Conservation (phyloP, 768 basidiomycete genomes). For the Dictyophora rubrovolvata region DNA sequence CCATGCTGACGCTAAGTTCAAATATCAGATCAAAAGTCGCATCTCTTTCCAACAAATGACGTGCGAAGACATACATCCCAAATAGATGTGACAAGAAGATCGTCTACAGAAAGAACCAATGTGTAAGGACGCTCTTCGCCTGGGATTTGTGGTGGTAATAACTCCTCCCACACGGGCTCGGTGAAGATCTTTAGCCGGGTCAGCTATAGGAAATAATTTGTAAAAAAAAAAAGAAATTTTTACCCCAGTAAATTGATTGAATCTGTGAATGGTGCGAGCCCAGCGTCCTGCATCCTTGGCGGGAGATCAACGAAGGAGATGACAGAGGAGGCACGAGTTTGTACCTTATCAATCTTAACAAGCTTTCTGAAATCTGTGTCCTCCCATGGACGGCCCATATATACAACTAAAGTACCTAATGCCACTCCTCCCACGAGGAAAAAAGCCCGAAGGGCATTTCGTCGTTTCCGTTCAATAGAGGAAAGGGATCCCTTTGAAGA, state of each 20-base stretch:
- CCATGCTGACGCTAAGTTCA: slow-evolving; percentile 69
- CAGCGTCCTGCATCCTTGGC: slow-evolving; percentile 49
- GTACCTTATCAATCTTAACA: slow-evolving; percentile 36
- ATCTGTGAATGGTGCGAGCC: slow-evolving; percentile 54
- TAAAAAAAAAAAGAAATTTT: slow-evolving; percentile 17
- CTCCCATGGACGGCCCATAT: slow-evolving; percentile 74
- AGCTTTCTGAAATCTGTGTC: slow-evolving; percentile 55
- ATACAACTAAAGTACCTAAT: slow-evolving; percentile 48
- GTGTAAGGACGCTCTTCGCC: slow-evolving; percentile 89
- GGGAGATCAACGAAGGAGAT: neutral
- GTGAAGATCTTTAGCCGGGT: slow-evolving; percentile 60
- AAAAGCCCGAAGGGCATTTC: slow-evolving; percentile 42
- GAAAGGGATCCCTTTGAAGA: slow-evolving; percentile 73
- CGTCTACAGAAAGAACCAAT: slow-evolving; percentile 82
- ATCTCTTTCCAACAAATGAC: neutral
- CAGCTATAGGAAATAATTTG: neutral
- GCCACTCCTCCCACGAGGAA: slow-evolving; percentile 47
- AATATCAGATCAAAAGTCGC: neutral
- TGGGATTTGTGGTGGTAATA: slow-evolving; percentile 73
- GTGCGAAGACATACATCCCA: slow-evolving; percentile 75
- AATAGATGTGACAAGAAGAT: slow-evolving; percentile 79
- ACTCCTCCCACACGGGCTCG: slow-evolving; percentile 87
- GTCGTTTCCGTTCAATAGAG: slow-evolving; percentile 63
- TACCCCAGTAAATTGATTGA: slow-evolving; percentile 61
- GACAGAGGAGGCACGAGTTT: slow-evolving; percentile 17